These are phyloP conservation scores for Corrigiola litoralis DNA, from an alignment of 179 eudicot genomes.

Conservation along the genomic window DNA sequence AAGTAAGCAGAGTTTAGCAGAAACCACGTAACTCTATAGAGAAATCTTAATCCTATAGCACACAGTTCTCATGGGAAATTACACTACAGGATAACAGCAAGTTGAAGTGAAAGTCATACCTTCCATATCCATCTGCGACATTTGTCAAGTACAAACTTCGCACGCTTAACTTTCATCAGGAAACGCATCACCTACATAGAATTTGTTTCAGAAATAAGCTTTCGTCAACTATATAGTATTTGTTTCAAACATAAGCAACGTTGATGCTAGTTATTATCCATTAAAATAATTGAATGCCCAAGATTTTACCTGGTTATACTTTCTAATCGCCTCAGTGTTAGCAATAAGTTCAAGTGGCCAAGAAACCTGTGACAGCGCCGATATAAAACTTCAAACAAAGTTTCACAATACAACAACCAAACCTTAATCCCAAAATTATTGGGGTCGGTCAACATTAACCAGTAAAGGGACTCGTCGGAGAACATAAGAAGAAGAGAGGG, in stretches of 20 bases:
- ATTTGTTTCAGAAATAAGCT: conserved; percentile 9
- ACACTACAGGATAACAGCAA: background rate
- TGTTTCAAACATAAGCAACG: background rate
- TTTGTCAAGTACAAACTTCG: conserved; percentile 94
- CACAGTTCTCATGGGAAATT: conserved; percentile 3
- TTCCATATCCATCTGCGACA: conserved; percentile 98
- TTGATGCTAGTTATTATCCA: background rate
- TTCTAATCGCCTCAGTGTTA: conserved; percentile 74
- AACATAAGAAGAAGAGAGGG: no score
- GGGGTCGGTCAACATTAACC: no score
- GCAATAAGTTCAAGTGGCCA: conserved; percentile 99
- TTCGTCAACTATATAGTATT: background rate
- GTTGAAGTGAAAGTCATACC: conserved; percentile 38
- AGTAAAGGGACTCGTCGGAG: no score
- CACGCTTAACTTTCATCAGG: conserved; percentile 86
- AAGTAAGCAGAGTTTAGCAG: background rate
- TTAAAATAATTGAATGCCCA: background rate
- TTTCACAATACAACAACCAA: background rate
- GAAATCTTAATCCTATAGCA: background rate
- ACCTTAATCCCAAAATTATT: no score
- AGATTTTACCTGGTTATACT: conserved; percentile 80
- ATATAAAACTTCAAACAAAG: conserved; percentile 1
- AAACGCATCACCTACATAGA: conserved; percentile 82
- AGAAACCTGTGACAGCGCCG: conserved; percentile 51
- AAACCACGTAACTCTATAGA: background rate